These are phyloP conservation scores for Primulina tabacum DNA, from an alignment of 257 asterid species.

Conservation along the genomic window DNA sequence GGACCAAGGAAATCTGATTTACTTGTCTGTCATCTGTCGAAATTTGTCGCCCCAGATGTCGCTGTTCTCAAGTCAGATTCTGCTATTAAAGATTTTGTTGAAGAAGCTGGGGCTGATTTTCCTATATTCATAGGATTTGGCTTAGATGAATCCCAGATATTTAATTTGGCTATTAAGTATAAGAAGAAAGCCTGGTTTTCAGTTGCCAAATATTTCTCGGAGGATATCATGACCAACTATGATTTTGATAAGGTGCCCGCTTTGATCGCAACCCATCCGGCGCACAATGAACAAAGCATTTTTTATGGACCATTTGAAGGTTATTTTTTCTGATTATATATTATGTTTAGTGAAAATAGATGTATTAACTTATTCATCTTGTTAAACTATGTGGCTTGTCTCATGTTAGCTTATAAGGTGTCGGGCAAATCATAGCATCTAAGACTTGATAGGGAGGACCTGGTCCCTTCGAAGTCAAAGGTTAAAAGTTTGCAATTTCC, in stretches of 20 bases:
- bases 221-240: conserved; percentile 60
- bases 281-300: conserved; percentile 63
- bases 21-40: conserved; percentile 58
- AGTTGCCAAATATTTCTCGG: conserved; percentile 75
- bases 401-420: not conserved
- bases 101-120: conserved; percentile 65
- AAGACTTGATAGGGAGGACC: not conserved
- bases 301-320: conserved; percentile 99
- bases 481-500: too few relatives aligned
- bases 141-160: conserved; percentile 51
- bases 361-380: too few relatives aligned
- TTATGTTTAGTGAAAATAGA: not conserved
- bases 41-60: conserved; percentile 84
- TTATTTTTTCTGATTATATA: conserved; percentile 31
- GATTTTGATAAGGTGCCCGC: conserved; percentile 93
- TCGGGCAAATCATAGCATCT: not conserved
- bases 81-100: conserved; percentile 57
- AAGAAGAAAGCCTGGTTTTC: conserved; percentile 97
- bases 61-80: conserved; percentile 62
- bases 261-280: conserved; percentile 65
- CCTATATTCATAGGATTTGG: conserved; percentile 94
- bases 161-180: conserved; percentile 64
- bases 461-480: too few relatives aligned
- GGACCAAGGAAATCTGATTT: conserved; percentile 87
- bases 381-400: not conserved